Conservation (phyloP, 2,329 filamentous ascomycete species). For the Pestalotiopsis sp. region DNA sequence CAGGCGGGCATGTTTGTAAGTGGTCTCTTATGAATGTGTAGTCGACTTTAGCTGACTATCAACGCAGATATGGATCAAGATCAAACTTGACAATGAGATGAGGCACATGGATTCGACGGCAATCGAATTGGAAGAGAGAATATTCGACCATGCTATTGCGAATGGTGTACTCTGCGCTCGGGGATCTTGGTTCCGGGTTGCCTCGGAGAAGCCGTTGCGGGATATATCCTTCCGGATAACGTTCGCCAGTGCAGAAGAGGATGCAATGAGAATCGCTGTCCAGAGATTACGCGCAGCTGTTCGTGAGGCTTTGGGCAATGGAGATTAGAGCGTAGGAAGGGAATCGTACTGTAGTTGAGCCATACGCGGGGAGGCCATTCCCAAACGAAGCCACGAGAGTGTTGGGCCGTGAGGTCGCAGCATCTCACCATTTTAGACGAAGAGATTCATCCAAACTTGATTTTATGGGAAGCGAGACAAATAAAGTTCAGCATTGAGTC, state of each 20-base stretch:
- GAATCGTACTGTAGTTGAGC: background rate
- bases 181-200: constrained; percentile 89
- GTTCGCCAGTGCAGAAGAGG: constrained; percentile 76
- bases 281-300: constrained; percentile 76
- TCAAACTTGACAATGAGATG: constrained; percentile 71
- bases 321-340: background rate
- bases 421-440: no score
- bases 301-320: constrained; percentile 48
- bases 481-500: background rate
- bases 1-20: constrained; percentile 93
- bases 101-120: constrained; percentile 53
- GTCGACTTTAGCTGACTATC: no score
- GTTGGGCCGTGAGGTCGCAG: no score
- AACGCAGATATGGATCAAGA: constrained; percentile 68
- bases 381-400: no score
- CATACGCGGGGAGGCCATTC: no score
- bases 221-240: constrained; percentile 89
- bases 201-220: constrained; percentile 58
- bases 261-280: constrained; percentile 73
- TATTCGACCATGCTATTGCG: constrained; percentile 77
- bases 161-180: constrained; percentile 79
- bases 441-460: no score
- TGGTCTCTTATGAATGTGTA: constrained; percentile 24
- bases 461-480: background rate
- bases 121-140: constrained; percentile 77